Evolutionary conservation across 2,329 filamentous ascomycete genomes (phyloP), one percentile per base, ranked within the genome.

Genomic region (Venturia aucupariae): DNA sequence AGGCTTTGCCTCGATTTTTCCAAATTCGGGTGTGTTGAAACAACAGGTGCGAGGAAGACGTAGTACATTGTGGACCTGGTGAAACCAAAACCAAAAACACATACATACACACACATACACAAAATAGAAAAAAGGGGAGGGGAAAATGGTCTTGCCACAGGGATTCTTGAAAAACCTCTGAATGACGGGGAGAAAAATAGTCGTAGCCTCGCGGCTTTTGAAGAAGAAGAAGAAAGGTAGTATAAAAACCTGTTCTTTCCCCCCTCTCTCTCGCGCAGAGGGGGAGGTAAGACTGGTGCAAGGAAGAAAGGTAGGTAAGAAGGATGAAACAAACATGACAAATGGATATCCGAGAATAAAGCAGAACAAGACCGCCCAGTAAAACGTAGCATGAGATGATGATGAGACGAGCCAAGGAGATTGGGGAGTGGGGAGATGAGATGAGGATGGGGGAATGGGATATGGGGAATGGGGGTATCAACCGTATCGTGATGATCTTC

Each of bases 151-250:
- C 35, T 38, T 7, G 35, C 35, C 35, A n/a, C 35, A 38, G 35
- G n/a, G n/a, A n/a, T n/a, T n/a, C n/a, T n/a, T n/a, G n/a, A n/a
- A 38, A 38, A 3, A 7, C 2, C 7, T 38, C 35, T 38, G 35
- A n/a, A n/a, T n/a, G 32, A 4, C 32, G 4, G 10, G 35, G 35
- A 6, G 55, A 65, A 55, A 42, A 32, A 32, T 5, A 24, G 17
- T 39, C 57, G 22, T 39, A 39, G 57, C 35, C 35, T 39, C 35
- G 57, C 57, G 41, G 41, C 57, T 60, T 64, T 60, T 63, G 65
- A 62, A 61, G 68, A 67, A 61, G 62, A 63, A 64, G 64, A 66
- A 10, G 4, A 22, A 22, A 10, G 22, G 19, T 17, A 46, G n/a
- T n/a, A n/a, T n/a, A n/a, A n/a, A n/a, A n/a, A n/a, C n/a, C n/a